Conservation (phyloP, 768 basidiomycete species). For the Cystofilobasidium capitatum region DNA sequence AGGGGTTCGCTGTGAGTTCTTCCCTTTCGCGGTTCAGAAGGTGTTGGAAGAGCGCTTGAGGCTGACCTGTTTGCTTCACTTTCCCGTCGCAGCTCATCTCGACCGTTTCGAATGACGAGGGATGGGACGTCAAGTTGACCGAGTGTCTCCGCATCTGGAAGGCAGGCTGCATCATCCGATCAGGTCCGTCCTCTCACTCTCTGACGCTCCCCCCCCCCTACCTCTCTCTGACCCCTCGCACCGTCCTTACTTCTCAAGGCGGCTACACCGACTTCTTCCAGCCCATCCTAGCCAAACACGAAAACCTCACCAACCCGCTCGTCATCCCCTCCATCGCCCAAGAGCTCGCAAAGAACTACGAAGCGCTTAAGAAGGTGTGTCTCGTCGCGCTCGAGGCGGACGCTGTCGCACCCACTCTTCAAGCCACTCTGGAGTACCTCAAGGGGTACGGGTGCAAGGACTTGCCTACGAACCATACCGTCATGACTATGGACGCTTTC, state of each 20-base stretch:
- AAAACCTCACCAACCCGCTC: constrained; percentile 31
- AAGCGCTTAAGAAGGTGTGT: constrained; percentile 33
- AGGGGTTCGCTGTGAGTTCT: constrained; percentile 35
- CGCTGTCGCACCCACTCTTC: constrained; percentile 24
- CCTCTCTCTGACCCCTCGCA: no score
- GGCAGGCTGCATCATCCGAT: constrained; percentile 40
- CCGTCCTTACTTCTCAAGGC: no score
- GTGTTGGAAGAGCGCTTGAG: constrained; percentile 33
- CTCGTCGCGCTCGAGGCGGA: constrained; percentile 34
- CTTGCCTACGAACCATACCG: constrained; percentile 31
- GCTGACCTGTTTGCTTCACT: constrained; percentile 23
- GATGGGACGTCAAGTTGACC: constrained; percentile 34
- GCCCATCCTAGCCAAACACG: constrained; percentile 27
- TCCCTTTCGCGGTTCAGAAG: not conserved
- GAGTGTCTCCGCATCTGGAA: constrained; percentile 36
- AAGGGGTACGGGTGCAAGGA: constrained; percentile 11
- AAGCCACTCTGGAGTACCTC: constrained; percentile 16
- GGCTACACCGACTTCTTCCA: constrained; percentile 33
- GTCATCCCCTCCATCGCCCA: constrained; percentile 34
- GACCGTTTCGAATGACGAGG: constrained; percentile 21
- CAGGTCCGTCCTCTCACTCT: constrained; percentile 6
- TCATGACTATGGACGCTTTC: constrained; percentile 31
- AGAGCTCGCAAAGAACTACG: constrained; percentile 34
- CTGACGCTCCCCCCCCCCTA: not conserved
- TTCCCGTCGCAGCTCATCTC: not conserved